Conservation (phyloP, 1,139 yeast genomes). For the Yamadazyma spencermartinsiae region DNA sequence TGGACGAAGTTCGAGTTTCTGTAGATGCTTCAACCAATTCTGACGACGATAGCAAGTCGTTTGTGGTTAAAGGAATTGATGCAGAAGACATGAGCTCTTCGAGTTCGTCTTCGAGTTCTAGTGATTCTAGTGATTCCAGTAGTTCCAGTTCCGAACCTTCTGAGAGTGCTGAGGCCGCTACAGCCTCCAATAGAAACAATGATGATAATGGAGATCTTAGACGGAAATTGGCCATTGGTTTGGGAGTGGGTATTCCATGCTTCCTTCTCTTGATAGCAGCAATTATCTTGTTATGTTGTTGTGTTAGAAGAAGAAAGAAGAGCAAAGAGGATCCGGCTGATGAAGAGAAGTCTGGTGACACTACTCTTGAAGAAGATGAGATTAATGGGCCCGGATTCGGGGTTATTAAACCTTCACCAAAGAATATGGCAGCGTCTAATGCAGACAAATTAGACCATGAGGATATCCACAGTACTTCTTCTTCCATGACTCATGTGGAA, state of each 20-base stretch:
- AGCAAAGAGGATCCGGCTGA: slow-evolving; percentile 22
- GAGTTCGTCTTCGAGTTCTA: slow-evolving; percentile 21
- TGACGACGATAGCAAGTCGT: slow-evolving; percentile 40
- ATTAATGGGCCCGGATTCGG: slow-evolving; percentile 38
- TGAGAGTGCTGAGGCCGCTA: slow-evolving; percentile 19
- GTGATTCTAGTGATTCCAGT: slow-evolving; percentile 10
- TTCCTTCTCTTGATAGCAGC: slow-evolving; percentile 48
- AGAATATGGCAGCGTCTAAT: slow-evolving; percentile 50
- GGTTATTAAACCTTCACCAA: slow-evolving; percentile 26
- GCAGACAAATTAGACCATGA: slow-evolving; percentile 52
- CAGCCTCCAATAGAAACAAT: slow-evolving; percentile 4
- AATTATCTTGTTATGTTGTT: slow-evolving; percentile 57
- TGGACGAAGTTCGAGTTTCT: slow-evolving; percentile 48
- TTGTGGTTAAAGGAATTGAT: slow-evolving; percentile 59
- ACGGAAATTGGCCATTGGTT: slow-evolving; percentile 65
- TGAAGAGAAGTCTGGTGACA: slow-evolving; percentile 27
- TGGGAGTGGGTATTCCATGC: slow-evolving; percentile 83
- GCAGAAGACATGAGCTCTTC: slow-evolving; percentile 15
- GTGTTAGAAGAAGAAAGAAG: slow-evolving; percentile 48
- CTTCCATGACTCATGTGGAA: slow-evolving; percentile 29
- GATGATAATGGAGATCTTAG: slow-evolving; percentile 6
- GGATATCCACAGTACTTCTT: slow-evolving; percentile 29
- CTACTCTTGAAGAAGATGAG: slow-evolving; percentile 29
- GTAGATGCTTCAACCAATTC: slow-evolving; percentile 50
- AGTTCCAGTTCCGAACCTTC: slow-evolving; percentile 23